Base-by-base conservation (phyloP, 1,284 basidiomycete species). In the Amylostereum areolatum region DNA sequence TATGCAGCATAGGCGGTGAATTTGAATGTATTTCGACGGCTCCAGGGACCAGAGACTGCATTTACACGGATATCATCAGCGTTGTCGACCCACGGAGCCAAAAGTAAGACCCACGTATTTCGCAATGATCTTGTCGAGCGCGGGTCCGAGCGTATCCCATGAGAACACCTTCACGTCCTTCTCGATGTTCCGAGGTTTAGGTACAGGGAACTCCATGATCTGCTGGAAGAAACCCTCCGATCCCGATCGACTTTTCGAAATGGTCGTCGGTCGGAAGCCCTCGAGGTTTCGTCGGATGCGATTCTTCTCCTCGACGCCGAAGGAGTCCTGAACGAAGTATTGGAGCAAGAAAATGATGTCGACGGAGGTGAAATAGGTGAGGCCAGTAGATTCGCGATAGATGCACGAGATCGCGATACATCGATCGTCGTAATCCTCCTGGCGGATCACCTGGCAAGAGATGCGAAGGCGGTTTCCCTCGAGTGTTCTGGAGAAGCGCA, bases 161-260 rank as follows among this genome's bases (percentile, higher is more conserved):
- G 87, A 83, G 62, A 98, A 98, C 2, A 97, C 93, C 69, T 98
- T 98, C 64, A 98, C 80, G 61, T 97, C 93, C 75, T 98, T 97
- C 66, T 97, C 95, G 54, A 98, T 98, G 66, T 96, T 95, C 47
- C 96, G 77, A 4, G 95, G 95, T 66, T 92, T 94, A 2, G 95
- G 95, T 49, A 89, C 83, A 0, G 92, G 90, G 62, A 97, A 96
- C 50, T 89, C 83, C 95, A 98, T 97, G 70, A 98, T 94, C 56
- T 84, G 78, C 67, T 90, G 85, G 75, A 97, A 98, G 69, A 97
- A 93, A 27, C 78, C 75, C 60, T 92, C 89, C 54, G 80, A 85
- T 5, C 85, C 87, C 0, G 77, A 67, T 60, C 92, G 89, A 62
- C 81, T 81, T 71, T 97, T 98, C 43, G 89, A 89, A 4, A 97